Base-by-base conservation (phyloP, 1,284 basidiomycete species). In the Boletus mariae region DNA sequence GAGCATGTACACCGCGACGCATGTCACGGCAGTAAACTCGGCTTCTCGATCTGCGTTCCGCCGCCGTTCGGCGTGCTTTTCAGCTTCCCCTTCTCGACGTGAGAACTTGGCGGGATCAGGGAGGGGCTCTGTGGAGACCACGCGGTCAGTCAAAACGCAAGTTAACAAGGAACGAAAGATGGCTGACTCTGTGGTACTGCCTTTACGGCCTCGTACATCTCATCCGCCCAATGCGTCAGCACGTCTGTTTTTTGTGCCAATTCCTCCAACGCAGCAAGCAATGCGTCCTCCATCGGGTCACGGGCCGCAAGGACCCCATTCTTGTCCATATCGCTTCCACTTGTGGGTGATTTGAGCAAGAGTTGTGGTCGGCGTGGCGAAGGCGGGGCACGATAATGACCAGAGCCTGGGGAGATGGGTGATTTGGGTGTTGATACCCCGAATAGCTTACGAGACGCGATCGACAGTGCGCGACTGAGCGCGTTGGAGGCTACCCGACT, bases 161-260 rank as follows among this genome's bases (percentile, higher is more conserved):
- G 47, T 4, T n/a, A 44, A 13, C 63, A n/a, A 13, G 43, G 11
- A 29, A 32, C 32, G 17, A 49, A 45, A 44, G 45, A 35, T 42
- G 52, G 76, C 87, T 48, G 59, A 90, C 87, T 90, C 69, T 88
- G 83, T 25, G 87, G 86, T 41, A 88, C 75, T 23, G 83, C 83
- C 71, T 84, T 91, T 45, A 90, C 84, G 70, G 83, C 85, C 51
- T 91, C 85, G 57, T 96, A 88, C 81, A 94, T 92, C 68, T 89
- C 84, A 71, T 98, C 95, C 34, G 92, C 96, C 81, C 95, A 95
- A 59, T 92, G 88, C 49, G 90, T 90, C 51, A 98, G 74, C 35
- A 96, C 93, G 58, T 92, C 90, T 25, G 95, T 94, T 79, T 98
- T 98, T 76, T 97, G 93, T 10, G 94, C 95, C 0, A 94, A 72